A percentile compares a stretch with the other conserved stretches of the same genome.
Conservation (phyloP, 75 land plant genomes). For the Cryptomeria japonica region DNA sequence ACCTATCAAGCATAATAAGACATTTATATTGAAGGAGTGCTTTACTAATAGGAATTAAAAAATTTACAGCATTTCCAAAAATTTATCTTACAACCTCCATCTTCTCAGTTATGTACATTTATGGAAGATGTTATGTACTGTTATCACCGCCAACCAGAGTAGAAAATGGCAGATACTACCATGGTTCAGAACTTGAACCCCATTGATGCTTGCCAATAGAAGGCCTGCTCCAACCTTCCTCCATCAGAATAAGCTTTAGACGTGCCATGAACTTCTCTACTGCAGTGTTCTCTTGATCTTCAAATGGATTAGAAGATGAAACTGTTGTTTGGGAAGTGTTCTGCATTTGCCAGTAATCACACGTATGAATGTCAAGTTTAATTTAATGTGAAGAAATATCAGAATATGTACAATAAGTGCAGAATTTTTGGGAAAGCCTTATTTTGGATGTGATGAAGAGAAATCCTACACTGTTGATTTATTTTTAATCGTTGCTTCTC, state of each 20-base stretch:
- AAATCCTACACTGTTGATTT: background rate
- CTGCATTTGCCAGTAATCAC: background rate
- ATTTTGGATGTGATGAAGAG: background rate
- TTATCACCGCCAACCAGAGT: background rate
- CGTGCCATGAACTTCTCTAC: slow-evolving; percentile 58
- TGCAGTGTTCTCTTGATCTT: slow-evolving; percentile 48
- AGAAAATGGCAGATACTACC: slow-evolving; percentile 29
- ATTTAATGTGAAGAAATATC: background rate
- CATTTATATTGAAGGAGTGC: background rate
- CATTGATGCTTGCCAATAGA: slow-evolving; percentile 15
- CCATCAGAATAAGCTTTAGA: slow-evolving; percentile 57
- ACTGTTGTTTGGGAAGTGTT: slow-evolving; percentile 3
- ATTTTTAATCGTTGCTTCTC: background rate
- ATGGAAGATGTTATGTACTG: background rate
- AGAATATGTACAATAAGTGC: background rate
- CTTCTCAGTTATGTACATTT: background rate
- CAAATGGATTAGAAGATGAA: slow-evolving; percentile 15
- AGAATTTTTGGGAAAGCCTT: background rate
- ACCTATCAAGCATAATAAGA: background rate
- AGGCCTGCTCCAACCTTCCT: slow-evolving; percentile 52
- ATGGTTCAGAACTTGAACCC: slow-evolving; percentile 48
- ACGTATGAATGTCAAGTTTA: background rate
- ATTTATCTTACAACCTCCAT: background rate
- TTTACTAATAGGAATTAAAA: background rate
- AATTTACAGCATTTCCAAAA: background rate